Conservation (phyloP, 202 grass and related monocot species). For the Schoenoplectus tabernaemontani region DNA sequence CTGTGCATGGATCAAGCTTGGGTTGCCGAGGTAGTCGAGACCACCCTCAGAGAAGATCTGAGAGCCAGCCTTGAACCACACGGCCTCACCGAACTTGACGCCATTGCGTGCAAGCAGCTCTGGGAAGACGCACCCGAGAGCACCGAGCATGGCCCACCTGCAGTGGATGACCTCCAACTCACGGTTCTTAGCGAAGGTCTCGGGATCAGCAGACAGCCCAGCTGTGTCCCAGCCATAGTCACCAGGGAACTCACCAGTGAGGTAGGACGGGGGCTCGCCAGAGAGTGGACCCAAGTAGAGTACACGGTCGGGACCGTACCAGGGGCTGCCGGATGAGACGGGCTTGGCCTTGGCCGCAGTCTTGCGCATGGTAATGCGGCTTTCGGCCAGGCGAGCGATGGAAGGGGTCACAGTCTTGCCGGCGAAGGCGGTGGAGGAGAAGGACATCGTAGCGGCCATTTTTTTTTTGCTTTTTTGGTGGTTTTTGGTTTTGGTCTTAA, state of each 20-base stretch:
- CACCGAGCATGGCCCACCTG: too few species aligned
- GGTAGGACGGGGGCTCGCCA: slow-evolving; percentile 45
- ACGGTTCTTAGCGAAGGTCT: slow-evolving; percentile 64
- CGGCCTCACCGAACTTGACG: too few species aligned
- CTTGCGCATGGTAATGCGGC: too few species aligned
- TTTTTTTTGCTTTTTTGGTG: slow-evolving; percentile 6
- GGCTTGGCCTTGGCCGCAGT: too few species aligned
- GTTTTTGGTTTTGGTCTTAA: neutral
- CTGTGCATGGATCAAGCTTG: too few species aligned
- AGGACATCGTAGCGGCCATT: slow-evolving; percentile 42
- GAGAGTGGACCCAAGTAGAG: too few species aligned
- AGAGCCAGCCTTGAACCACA: slow-evolving; percentile 54
- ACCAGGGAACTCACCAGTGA: slow-evolving; percentile 54
- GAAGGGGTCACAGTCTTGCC: slow-evolving; percentile 25
- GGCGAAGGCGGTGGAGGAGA: slow-evolving; percentile 32
- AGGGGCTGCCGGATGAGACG: too few species aligned
- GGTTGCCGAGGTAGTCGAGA: slow-evolving; percentile 51
- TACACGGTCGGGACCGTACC: too few species aligned
- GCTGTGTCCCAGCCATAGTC: slow-evolving; percentile 65
- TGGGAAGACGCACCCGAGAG: too few species aligned
- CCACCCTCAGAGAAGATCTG: slow-evolving; percentile 60
- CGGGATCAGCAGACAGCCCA: slow-evolving; percentile 39
- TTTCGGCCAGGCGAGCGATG: slow-evolving; percentile 12
- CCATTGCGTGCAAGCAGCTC: too few species aligned
- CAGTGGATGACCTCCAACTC: too few species aligned